Conservation (phyloP, 441 rosid species). For the Raphanus hybrid region DNA sequence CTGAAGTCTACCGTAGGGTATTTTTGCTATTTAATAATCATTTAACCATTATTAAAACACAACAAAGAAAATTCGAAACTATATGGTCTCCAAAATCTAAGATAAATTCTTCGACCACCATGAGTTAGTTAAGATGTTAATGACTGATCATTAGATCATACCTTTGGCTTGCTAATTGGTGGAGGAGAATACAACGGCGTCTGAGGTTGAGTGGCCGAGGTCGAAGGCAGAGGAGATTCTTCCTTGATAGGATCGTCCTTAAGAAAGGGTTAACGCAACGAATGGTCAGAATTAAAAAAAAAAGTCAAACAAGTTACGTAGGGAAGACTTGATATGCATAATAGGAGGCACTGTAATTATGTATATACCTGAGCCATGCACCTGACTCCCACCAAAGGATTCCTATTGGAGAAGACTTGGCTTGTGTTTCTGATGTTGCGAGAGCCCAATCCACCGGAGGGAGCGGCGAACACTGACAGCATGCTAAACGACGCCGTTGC, state of each 20-base stretch:
- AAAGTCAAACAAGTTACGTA: slow-evolving; percentile 8
- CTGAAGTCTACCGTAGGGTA: not conserved
- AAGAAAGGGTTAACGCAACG: not conserved
- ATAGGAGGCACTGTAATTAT: not conserved
- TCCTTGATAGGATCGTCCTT: slow-evolving; percentile 31
- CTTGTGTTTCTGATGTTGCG: slow-evolving; percentile 23
- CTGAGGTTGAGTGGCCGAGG: slow-evolving; percentile 26
- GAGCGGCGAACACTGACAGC: slow-evolving; percentile 46
- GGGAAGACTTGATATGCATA: not conserved
- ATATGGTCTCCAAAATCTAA: not conserved
- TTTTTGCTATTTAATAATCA: not conserved
- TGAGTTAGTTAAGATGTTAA: not conserved
- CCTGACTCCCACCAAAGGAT: slow-evolving; percentile 39
- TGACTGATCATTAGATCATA: slow-evolving; percentile 3
- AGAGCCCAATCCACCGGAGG: slow-evolving; percentile 23
- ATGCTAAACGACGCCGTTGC: slow-evolving; percentile 41
- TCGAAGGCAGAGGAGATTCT: slow-evolving; percentile 24
- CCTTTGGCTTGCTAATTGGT: slow-evolving; percentile 41
- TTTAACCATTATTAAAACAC: not conserved
- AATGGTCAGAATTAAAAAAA: slow-evolving; percentile 9
- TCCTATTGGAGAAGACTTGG: slow-evolving; percentile 35
- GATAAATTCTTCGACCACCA: not conserved
- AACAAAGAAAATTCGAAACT: not conserved
- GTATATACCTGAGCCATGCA: slow-evolving; percentile 54
- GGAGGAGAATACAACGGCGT: slow-evolving; percentile 41